Conservation (phyloP, 2,329 filamentous ascomycete species). For the Cordyceps tenuipes region DNA sequence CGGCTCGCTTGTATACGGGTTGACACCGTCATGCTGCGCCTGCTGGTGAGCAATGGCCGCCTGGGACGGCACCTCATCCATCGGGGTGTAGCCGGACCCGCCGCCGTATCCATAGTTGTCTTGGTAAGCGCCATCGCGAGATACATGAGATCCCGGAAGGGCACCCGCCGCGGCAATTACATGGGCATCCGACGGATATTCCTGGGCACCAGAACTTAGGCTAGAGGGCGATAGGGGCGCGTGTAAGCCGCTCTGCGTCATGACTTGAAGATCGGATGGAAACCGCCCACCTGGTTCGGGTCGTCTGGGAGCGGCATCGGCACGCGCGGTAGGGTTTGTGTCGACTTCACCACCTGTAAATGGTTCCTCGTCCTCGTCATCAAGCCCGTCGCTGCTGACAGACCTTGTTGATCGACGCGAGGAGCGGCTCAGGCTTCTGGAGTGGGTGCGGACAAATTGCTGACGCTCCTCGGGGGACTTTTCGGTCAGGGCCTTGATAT, state of each 20-base stretch:
- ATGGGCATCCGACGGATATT: constrained; percentile 42
- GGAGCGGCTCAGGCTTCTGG: constrained; percentile 64
- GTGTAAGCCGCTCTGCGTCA: constrained; percentile 69
- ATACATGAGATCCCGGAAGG: constrained; percentile 35
- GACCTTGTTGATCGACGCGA: constrained; percentile 56
- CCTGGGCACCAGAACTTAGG: constrained; percentile 58
- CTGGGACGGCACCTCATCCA: constrained; percentile 42
- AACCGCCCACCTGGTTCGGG: constrained; percentile 93
- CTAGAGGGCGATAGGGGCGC: constrained; percentile 73
- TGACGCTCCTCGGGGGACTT: constrained; percentile 81
- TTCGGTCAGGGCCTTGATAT: constrained; percentile 83
- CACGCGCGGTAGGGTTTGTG: constrained; percentile 38
- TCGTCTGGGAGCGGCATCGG: constrained; percentile 51
- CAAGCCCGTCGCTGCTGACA: constrained; percentile 67
- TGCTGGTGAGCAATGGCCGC: constrained; percentile 42
- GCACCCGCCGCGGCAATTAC: constrained; percentile 50
- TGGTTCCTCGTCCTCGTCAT: constrained; percentile 60
- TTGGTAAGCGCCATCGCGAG: constrained; percentile 21
- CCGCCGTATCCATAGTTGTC: constrained; percentile 35
- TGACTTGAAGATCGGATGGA: constrained; percentile 85
- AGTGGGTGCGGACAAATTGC: constrained; percentile 77
- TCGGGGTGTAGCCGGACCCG: constrained; percentile 32
- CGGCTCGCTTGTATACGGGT: constrained; percentile 46
- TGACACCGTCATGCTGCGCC: constrained; percentile 46
- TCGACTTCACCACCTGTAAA: constrained; percentile 43